phyloP scores from a whole-genome alignment of 148 eudicot species.

The Suaeda aralocaspica region DNA sequence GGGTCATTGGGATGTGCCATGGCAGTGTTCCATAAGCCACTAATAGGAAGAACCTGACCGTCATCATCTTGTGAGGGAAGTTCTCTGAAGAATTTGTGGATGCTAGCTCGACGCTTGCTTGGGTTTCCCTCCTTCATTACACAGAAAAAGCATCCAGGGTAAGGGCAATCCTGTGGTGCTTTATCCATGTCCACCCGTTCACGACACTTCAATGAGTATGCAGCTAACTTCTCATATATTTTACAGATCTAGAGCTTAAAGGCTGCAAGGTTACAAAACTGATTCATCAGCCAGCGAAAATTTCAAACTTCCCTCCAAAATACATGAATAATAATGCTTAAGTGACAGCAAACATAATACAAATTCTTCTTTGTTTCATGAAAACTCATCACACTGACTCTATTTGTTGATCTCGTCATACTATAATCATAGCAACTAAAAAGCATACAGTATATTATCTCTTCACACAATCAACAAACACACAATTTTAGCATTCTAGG shows the following conservation, averaged over 20 bases:
- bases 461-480: not conserved
- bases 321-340: not conserved
- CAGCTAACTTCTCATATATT: slow-evolving; percentile 3
- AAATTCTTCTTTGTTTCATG: not conserved
- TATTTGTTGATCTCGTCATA: not conserved
- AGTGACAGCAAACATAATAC: not conserved
- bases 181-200: slow-evolving; percentile 54
- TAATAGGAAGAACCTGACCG: slow-evolving; percentile 95
- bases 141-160: slow-evolving; percentile 97
- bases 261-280: slow-evolving; percentile 15
- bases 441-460: not conserved
- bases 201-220: not conserved
- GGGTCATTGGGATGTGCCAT: slow-evolving; percentile 99
- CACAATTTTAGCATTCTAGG: not conserved
- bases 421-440: not conserved
- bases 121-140: slow-evolving; percentile 96
- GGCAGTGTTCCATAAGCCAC: slow-evolving; percentile 99
- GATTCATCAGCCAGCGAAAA: slow-evolving; percentile 6
- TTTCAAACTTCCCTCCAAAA: not conserved
- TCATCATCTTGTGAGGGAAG: slow-evolving; percentile 98
- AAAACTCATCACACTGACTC: not conserved
- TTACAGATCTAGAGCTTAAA: slow-evolving; percentile 15
- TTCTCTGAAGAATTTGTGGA: slow-evolving; percentile 84
- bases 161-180: slow-evolving; percentile 68
- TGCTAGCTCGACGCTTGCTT: slow-evolving; percentile 76